Base-by-base conservation (phyloP, 177 flowering plant species). In the Vitis hybrid region DNA sequence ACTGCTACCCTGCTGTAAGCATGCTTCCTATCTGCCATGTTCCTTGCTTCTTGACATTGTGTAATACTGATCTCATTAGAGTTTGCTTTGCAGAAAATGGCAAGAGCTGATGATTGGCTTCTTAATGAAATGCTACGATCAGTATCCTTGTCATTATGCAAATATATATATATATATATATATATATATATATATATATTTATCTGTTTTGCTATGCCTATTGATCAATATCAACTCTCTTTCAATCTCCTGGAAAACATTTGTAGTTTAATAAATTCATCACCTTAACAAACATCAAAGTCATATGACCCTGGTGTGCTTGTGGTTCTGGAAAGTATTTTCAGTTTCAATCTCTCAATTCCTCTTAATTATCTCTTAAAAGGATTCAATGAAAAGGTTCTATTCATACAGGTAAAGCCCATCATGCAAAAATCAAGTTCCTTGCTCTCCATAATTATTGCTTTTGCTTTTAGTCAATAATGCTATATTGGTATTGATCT, bases 221-320 rank as follows among this genome's bases (percentile, higher is more conserved):
- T 60, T 16, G 11, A 11, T 51, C 52, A 45, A n/a, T 9, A 7
- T 5, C 45, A 39, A 29, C n/a, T 57, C 5, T 51, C 5, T 51
- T 21, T 26, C 12, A 13, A 21, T 21, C 48, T 56, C 39, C 58
- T 19, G 5, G 1, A 63, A 12, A 48, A 14, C 11, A 56, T 70
- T 21, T 45, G 3, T 70, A 6, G 6, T 51, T 7, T n/a, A 52
- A 39, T 19, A 10, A 48, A 12, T 33, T 15, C 29, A 53, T 78
- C 8, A 56, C 83, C 89, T 86, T 89, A 72, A 87, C 75, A 61
- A 51, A 56, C n/a, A 58, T 56, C 62, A 5, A 21, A 91, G 98
- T 91, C 98, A 3, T 22, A 83, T 77, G 98, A 93, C 79, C 98
- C 97, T 56, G 97, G 98, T 18, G 93, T 73, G 48, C 65, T 75